Evolutionary conservation across 257 asterid genomes (phyloP).

Genomic region (Solanum dulcamara): DNA sequence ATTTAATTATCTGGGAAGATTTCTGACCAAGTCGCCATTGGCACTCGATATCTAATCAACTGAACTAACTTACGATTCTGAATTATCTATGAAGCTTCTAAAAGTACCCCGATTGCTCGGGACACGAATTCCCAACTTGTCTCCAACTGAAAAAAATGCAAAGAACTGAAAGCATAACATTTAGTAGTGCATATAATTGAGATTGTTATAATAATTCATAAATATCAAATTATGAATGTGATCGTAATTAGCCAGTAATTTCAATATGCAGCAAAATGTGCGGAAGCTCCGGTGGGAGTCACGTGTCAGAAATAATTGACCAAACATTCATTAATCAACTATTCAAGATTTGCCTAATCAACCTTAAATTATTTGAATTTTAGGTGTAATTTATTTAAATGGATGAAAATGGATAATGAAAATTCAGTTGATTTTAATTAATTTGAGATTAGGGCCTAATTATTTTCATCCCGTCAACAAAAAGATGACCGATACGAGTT

Average conservation of each 20-base stretch:
- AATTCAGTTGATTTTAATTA: not conserved
- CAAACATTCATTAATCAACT: not conserved
- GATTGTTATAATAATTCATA: accelerated
- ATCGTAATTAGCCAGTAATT: accelerated
- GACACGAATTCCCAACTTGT: no score
- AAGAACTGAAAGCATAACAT: no score
- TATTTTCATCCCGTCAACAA: not conserved
- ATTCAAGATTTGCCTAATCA: not conserved
- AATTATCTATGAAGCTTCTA: not conserved
- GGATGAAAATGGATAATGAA: not conserved
- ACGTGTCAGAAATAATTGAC: not conserved
- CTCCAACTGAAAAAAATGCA: no score
- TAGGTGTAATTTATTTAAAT: not conserved
- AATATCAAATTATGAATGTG: not conserved
- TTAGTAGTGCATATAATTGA: accelerated
- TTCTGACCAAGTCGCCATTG: no score
- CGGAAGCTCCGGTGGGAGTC: not conserved
- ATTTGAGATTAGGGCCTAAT: not conserved
- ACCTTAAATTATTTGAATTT: not conserved
- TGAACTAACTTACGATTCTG: no score
- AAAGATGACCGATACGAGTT: not conserved
- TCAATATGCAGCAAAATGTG: not conserved
- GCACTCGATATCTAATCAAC: no score
- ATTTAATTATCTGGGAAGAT: no score
- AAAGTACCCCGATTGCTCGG: not conserved